Conservation (phyloP, 495 filamentous ascomycete species). For the Bryoglossum gracile region DNA sequence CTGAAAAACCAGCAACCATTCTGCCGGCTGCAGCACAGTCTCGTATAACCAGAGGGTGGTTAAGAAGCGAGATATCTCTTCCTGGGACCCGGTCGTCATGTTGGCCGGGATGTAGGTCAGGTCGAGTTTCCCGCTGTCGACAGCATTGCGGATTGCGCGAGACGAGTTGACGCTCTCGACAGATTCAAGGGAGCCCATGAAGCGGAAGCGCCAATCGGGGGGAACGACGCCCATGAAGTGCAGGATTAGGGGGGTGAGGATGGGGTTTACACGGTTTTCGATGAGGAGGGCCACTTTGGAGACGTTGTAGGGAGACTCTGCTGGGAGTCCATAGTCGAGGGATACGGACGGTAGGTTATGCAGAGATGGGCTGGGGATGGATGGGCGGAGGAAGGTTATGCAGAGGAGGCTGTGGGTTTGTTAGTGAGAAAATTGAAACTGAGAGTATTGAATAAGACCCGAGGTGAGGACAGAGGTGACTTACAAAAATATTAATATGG, state of each 20-base stretch:
- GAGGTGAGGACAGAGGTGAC: not conserved
- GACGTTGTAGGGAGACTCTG: slow-evolving; percentile 33
- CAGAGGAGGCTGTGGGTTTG: slow-evolving; percentile 9
- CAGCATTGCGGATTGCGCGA: slow-evolving; percentile 32
- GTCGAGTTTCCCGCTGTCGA: slow-evolving; percentile 37
- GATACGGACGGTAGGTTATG: slow-evolving; percentile 27
- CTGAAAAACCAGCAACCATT: slow-evolving; percentile 42
- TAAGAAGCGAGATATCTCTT: slow-evolving; percentile 39
- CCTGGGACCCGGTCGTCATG: slow-evolving; percentile 36
- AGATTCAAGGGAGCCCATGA: slow-evolving; percentile 37
- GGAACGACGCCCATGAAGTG: slow-evolving; percentile 46
- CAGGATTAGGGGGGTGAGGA: slow-evolving; percentile 40
- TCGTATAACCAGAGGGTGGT: slow-evolving; percentile 41
- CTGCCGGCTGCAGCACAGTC: slow-evolving; percentile 33
- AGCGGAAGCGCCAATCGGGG: slow-evolving; percentile 46
- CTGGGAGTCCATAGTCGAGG: slow-evolving; percentile 27
- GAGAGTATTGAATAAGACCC: not conserved
- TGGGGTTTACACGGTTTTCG: slow-evolving; percentile 37
- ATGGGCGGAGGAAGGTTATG: slow-evolving; percentile 15
- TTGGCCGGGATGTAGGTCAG: slow-evolving; percentile 37
- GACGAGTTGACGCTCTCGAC: slow-evolving; percentile 33
- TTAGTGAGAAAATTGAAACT: not conserved
- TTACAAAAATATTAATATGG: slow-evolving; percentile 27
- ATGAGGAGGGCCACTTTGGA: slow-evolving; percentile 45
- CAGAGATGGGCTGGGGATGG: slow-evolving; percentile 20